phyloP scores from a whole-genome alignment of 768 basidiomycete species.

The Mycena filopes region DNA sequence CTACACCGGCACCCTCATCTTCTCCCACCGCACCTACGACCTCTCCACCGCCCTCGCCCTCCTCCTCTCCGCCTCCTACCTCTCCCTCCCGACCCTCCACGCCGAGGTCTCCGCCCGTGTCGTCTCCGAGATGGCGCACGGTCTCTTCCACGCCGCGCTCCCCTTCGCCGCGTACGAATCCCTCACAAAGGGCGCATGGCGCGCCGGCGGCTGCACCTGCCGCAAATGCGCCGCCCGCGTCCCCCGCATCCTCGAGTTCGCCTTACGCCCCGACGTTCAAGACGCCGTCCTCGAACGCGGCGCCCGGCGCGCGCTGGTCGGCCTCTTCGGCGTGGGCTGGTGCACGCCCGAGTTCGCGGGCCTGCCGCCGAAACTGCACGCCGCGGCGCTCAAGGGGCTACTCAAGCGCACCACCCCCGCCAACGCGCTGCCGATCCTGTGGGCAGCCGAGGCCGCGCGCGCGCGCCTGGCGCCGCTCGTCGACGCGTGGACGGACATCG shows the following conservation, averaged over 20 bases:
- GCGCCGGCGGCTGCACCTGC: constrained; percentile 85
- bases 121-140: constrained; percentile 89
- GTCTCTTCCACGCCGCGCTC: constrained; percentile 86
- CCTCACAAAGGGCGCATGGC: constrained; percentile 81
- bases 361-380: constrained; percentile 72
- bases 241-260: constrained; percentile 87
- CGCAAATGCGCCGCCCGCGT: constrained; percentile 84
- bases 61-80: constrained; percentile 84
- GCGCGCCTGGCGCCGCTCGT: constrained; percentile 64
- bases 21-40: constrained; percentile 94
- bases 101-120: constrained; percentile 87
- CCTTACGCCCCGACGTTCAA: constrained; percentile 78
- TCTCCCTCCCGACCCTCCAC: constrained; percentile 76
- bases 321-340: constrained; percentile 92
- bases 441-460: constrained; percentile 70
- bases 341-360: constrained; percentile 82
- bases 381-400: constrained; percentile 78
- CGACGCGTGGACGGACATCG: constrained; percentile 76
- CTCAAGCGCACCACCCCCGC: constrained; percentile 71
- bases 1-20: constrained; percentile 93
- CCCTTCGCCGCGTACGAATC: constrained; percentile 83
- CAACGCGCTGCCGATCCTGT: constrained; percentile 77
- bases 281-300: constrained; percentile 77
- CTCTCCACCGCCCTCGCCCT: constrained; percentile 92
- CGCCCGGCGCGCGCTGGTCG: constrained; percentile 79